These are phyloP conservation scores for Globisporangium uncinulatum DNA, from an alignment of 352 stramenopile genomes.

Conservation along the genomic window DNA sequence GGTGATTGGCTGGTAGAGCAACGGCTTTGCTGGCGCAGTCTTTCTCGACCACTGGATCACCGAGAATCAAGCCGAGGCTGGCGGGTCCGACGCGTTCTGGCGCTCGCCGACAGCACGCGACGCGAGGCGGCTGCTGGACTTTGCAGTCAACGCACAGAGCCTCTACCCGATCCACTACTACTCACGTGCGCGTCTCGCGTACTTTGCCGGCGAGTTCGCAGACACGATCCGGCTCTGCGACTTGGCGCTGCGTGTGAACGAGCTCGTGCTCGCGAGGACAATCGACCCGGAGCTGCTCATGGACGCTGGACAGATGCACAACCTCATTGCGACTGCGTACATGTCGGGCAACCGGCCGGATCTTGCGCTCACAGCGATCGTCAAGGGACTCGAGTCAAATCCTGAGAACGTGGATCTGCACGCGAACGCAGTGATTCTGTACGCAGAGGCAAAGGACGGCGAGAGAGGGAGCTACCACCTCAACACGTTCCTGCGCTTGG, in stretches of 20 bases:
- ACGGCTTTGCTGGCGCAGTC: slow-evolving; percentile 32
- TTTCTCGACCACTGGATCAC: slow-evolving; percentile 29
- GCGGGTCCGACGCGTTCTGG: slow-evolving; percentile 13
- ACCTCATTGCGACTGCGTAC: slow-evolving; percentile 37
- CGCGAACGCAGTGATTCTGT: slow-evolving; percentile 41
- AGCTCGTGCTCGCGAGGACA: slow-evolving; percentile 19
- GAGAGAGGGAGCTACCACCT: slow-evolving; percentile 21
- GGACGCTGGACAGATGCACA: slow-evolving; percentile 28
- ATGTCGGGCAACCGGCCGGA: slow-evolving; percentile 20
- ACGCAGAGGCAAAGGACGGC: slow-evolving; percentile 15
- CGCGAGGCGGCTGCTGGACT: slow-evolving; percentile 26
- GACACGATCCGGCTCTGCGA: slow-evolving; percentile 19
- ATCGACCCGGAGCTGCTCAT: slow-evolving; percentile 40
- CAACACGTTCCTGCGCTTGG: slow-evolving; percentile 12
- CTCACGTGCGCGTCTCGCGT: slow-evolving; percentile 30
- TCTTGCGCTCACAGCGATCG: slow-evolving; percentile 24
- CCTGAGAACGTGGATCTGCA: slow-evolving; percentile 33
- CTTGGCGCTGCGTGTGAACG: slow-evolving; percentile 24
- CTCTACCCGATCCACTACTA: slow-evolving; percentile 37
- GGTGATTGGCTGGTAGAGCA: slow-evolving; percentile 8
- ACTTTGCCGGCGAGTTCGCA: slow-evolving; percentile 26
- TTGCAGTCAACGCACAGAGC: slow-evolving; percentile 20
- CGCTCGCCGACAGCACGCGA: slow-evolving; percentile 21
- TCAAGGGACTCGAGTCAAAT: slow-evolving; percentile 27
- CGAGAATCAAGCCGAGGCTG: slow-evolving; percentile 9